Evolutionary conservation across 768 basidiomycete genomes (phyloP).

Genomic region (Mycena vitilis): DNA sequence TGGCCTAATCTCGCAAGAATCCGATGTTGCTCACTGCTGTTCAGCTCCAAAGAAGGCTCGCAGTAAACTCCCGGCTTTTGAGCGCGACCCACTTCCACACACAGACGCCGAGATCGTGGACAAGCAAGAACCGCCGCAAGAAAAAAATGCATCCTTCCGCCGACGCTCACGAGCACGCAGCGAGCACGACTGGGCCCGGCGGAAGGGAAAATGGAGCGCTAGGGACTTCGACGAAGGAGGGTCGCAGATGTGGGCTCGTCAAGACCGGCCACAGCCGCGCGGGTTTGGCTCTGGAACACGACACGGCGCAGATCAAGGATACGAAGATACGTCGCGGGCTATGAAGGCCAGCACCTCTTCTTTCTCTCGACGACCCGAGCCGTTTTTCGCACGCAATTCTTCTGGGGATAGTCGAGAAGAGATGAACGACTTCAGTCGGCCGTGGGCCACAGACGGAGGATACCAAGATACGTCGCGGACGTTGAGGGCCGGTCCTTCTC

Average conservation of each 20-base stretch:
- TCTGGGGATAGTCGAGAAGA: too few relatives aligned
- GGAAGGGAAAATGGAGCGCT: constrained; percentile 20
- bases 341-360: too few relatives aligned
- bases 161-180: constrained; percentile 12
- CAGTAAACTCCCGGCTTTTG: constrained; percentile 8
- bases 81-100: constrained; percentile 27
- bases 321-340: too few relatives aligned
- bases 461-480: too few relatives aligned
- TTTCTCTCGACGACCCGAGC: too few relatives aligned
- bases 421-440: too few relatives aligned
- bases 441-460: too few relatives aligned
- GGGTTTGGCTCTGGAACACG: neutral
- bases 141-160: constrained; percentile 23
- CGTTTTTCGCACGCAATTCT: too few relatives aligned
- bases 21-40: neutral
- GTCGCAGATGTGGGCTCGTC: constrained; percentile 22
- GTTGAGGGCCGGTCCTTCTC: too few relatives aligned
- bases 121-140: neutral
- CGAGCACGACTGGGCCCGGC: constrained; percentile 19
- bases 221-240: constrained; percentile 27
- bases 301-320: too few relatives aligned
- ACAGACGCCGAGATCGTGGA: neutral
- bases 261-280: constrained; percentile 20
- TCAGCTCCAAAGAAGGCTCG: neutral
- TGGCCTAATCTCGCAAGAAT: too few relatives aligned